phyloP scores from a whole-genome alignment of 192 early-diverging fungal genomes.

The Coemansia biformis region DNA sequence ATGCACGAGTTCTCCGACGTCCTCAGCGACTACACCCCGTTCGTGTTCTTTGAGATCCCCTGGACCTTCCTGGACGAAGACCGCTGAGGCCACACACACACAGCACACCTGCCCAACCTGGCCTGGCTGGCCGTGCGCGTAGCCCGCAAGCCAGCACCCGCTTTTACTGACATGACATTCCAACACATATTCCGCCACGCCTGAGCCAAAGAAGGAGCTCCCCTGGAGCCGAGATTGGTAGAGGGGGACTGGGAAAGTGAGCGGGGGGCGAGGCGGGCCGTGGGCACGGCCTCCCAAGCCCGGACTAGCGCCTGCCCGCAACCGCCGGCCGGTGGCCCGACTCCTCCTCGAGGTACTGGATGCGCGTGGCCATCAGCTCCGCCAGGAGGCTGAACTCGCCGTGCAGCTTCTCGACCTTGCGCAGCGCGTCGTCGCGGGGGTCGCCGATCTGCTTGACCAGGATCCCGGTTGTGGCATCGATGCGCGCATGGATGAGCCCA shows the following conservation, averaged over 20 bases:
- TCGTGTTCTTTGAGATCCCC: constrained; percentile 51
- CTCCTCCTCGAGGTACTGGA: constrained; percentile 42
- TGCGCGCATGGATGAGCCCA: constrained; percentile 27
- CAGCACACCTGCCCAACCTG: too few relatives aligned
- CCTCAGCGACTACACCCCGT: constrained; percentile 85
- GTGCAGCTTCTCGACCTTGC: constrained; percentile 28
- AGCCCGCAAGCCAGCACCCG: too few relatives aligned
- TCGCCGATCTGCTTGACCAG: constrained; percentile 25
- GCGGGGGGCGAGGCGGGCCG: too few relatives aligned
- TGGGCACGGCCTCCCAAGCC: too few relatives aligned
- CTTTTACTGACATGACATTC: too few relatives aligned
- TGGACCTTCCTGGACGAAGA: constrained; percentile 37
- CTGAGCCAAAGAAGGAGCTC: too few relatives aligned
- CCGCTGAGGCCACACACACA: background rate
- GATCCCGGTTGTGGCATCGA: constrained; percentile 30
- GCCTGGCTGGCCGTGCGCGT: too few relatives aligned
- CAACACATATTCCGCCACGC: too few relatives aligned
- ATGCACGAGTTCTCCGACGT: constrained; percentile 81
- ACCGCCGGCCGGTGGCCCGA: background rate
- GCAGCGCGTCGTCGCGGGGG: constrained; percentile 29
- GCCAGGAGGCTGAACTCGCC: constrained; percentile 16
- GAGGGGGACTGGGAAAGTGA: too few relatives aligned
- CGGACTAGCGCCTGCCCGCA: too few relatives aligned
- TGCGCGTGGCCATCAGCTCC: constrained; percentile 32
- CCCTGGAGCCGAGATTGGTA: too few relatives aligned